phyloP scores from a whole-genome alignment of 305 asterid species.

The Galium porrigens region DNA sequence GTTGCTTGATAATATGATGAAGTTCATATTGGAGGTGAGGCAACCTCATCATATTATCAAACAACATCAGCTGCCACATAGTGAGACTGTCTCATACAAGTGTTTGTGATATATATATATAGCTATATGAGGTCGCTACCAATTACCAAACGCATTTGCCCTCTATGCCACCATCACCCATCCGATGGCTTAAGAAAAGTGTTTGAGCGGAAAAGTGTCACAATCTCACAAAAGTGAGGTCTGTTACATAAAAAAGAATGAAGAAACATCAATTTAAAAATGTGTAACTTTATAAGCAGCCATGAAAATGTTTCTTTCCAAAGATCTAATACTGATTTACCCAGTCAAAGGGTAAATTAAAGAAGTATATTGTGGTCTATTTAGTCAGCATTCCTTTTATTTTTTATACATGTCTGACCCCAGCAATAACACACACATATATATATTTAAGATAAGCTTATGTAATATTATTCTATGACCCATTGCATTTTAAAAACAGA shows the following conservation, averaged over 20 bases:
- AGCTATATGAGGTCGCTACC: background rate
- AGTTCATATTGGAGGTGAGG: too few relatives aligned
- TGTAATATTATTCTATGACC: background rate
- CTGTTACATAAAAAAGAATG: background rate
- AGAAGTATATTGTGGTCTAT: background rate
- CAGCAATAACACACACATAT: background rate
- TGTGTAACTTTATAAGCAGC: background rate
- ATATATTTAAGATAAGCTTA: background rate
- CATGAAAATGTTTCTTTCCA: background rate
- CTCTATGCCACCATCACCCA: background rate
- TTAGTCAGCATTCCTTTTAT: background rate
- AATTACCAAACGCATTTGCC: background rate
- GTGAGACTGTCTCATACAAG: too few relatives aligned
- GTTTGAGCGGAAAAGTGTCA: background rate
- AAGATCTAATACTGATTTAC: background rate
- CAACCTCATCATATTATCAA: too few relatives aligned
- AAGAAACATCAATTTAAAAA: background rate
- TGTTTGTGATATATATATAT: too few relatives aligned
- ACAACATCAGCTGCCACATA: too few relatives aligned
- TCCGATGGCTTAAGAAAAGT: background rate
- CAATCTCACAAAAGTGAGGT: background rate
- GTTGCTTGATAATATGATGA: too few relatives aligned
- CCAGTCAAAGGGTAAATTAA: background rate
- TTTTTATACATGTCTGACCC: background rate
- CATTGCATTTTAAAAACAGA: background rate